phyloP scores from a whole-genome alignment of 768 basidiomycete genomes.

The Serendipita sp. region DNA sequence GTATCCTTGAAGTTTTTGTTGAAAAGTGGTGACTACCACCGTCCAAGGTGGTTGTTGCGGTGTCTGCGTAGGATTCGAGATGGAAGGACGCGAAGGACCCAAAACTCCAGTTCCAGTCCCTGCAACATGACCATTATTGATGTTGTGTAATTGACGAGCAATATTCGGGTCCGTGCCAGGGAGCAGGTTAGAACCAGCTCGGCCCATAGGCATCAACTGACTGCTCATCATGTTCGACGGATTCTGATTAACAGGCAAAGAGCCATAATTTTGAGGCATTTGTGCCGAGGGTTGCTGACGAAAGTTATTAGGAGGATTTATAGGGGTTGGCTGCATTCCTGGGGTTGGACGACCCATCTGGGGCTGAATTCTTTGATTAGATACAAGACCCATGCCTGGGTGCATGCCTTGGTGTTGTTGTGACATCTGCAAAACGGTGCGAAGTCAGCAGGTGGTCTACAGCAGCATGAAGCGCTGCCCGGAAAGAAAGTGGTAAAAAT shows the following conservation, averaged over 20 bases:
- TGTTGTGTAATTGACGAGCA: background rate
- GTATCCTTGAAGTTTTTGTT: too few relatives aligned
- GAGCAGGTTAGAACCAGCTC: background rate
- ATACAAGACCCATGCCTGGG: background rate
- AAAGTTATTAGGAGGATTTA: background rate
- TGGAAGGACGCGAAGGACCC: background rate
- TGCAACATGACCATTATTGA: background rate
- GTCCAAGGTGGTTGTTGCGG: background rate
- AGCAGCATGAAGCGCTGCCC: constrained; percentile 1
- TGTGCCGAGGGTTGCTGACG: background rate
- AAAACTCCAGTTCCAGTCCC: background rate
- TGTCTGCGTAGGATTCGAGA: background rate
- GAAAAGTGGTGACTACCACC: background rate
- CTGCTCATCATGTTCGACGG: background rate
- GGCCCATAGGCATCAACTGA: too few relatives aligned
- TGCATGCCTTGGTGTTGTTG: background rate
- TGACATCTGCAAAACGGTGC: background rate
- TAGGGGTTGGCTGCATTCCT: background rate
- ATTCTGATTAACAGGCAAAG: background rate
- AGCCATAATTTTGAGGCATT: background rate
- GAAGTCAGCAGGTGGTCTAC: constrained; percentile 2
- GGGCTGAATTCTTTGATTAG: background rate
- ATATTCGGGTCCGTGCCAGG: background rate
- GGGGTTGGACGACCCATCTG: background rate
- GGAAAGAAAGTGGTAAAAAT: background rate